These are phyloP conservation scores for Pseudonitzschia multiseries DNA, from an alignment of 108 stramenopile species.

Conservation along the genomic window DNA sequence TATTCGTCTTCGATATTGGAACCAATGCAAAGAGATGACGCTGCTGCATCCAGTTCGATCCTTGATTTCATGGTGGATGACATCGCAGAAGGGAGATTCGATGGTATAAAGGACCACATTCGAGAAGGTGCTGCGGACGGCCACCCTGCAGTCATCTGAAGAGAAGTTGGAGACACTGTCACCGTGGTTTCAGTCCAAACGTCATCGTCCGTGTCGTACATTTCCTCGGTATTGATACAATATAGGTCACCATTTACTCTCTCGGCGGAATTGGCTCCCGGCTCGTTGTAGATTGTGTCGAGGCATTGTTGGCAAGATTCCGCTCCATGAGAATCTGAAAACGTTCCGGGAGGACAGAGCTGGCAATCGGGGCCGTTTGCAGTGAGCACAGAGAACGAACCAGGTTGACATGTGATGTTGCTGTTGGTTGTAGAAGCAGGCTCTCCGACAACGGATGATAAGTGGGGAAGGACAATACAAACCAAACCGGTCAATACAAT, in stretches of 20 bases:
- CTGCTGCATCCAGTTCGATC: neutral
- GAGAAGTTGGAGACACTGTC: neutral
- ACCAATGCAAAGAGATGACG: neutral
- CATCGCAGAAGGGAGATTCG: neutral
- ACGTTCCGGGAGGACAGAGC: slow-evolving; percentile 25
- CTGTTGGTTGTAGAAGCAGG: neutral
- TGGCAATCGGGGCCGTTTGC: slow-evolving; percentile 6
- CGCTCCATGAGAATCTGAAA: slow-evolving; percentile 22
- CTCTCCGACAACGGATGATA: neutral
- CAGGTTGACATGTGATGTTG: slow-evolving; percentile 17
- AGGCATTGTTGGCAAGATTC: slow-evolving; percentile 27
- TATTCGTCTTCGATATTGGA: neutral
- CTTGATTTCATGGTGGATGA: neutral
- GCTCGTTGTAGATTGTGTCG: slow-evolving; percentile 22
- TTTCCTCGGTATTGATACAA: neutral
- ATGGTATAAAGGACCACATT: neutral
- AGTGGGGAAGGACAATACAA: neutral
- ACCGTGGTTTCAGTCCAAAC: neutral
- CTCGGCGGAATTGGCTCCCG: slow-evolving; percentile 20
- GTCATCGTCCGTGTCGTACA: neutral
- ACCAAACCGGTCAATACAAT: neutral
- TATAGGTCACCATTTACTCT: slow-evolving; percentile 18
- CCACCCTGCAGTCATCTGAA: neutral
- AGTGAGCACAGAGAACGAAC: slow-evolving; percentile 11
- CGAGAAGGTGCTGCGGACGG: slow-evolving; percentile 10